Evolutionary conservation across 495 filamentous ascomycete genomes (phyloP).

Genomic region (Penicillium verhagenii): DNA sequence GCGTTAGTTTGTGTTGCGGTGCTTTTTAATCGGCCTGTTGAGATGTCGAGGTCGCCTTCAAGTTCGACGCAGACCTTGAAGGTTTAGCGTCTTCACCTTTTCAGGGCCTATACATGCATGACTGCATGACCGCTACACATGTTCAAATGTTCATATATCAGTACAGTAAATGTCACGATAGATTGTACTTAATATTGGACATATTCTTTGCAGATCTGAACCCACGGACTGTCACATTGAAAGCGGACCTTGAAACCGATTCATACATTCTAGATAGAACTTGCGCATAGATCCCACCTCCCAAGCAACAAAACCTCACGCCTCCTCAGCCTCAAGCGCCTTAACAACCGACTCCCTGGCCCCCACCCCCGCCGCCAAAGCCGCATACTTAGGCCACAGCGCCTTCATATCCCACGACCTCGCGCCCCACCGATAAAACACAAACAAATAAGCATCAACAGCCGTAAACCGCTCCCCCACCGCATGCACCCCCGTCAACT

Average conservation of each 20-base stretch:
- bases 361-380: neutral
- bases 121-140: neutral
- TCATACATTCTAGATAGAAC: neutral
- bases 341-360: neutral
- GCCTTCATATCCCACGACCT: neutral
- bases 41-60: neutral
- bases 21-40: constrained; percentile 19
- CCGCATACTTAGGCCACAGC: neutral
- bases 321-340: neutral
- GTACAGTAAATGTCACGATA: no score
- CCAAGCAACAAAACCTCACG: neutral
- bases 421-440: neutral
- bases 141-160: neutral
- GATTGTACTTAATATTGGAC: neutral
- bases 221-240: no score
- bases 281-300: neutral
- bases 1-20: constrained; percentile 12
- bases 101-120: no score
- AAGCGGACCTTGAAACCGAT: neutral
- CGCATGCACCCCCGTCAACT: neutral
- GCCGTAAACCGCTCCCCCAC: neutral
- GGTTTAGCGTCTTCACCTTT: constrained; percentile 1
- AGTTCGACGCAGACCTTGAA: constrained; percentile 3
- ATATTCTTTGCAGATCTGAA: no score
- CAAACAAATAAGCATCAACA: neutral